Conservation (phyloP, 129 eudicot genomes). For the Saposhnikovia divaricata region DNA sequence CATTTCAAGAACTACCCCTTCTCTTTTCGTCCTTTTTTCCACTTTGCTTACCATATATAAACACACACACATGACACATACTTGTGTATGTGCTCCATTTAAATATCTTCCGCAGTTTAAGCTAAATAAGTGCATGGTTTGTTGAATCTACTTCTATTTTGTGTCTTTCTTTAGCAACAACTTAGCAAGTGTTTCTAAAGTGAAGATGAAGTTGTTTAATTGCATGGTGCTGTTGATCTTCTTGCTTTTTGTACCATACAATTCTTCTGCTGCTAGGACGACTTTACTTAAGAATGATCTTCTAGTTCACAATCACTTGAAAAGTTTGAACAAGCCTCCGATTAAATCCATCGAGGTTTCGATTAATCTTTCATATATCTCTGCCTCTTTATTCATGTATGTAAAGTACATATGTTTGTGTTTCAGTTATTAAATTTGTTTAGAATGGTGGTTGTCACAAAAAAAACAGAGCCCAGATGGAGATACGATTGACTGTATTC, state of each 20-base stretch:
- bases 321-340: slow-evolving; percentile 59
- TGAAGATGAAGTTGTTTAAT: background rate
- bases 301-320: slow-evolving; percentile 57
- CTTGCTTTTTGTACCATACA: background rate
- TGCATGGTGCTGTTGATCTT: slow-evolving; percentile 3
- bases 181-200: background rate
- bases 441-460: background rate
- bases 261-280: slow-evolving; percentile 20
- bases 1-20: background rate
- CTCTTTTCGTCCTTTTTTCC: background rate
- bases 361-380: background rate
- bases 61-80: background rate
- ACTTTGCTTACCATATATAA: background rate
- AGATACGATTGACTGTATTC: slow-evolving; percentile 69
- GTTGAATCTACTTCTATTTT: background rate
- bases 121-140: background rate
- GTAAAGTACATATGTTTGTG: background rate
- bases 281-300: slow-evolving; percentile 14
- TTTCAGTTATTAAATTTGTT: background rate
- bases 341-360: slow-evolving; percentile 68
- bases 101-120: slow-evolving; percentile 3
- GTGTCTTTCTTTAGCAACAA: background rate
- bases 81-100: background rate
- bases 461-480: slow-evolving; percentile 61
- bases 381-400: background rate